phyloP scores from a whole-genome alignment of 495 filamentous ascomycete species.

The Xylaria palmicola region DNA sequence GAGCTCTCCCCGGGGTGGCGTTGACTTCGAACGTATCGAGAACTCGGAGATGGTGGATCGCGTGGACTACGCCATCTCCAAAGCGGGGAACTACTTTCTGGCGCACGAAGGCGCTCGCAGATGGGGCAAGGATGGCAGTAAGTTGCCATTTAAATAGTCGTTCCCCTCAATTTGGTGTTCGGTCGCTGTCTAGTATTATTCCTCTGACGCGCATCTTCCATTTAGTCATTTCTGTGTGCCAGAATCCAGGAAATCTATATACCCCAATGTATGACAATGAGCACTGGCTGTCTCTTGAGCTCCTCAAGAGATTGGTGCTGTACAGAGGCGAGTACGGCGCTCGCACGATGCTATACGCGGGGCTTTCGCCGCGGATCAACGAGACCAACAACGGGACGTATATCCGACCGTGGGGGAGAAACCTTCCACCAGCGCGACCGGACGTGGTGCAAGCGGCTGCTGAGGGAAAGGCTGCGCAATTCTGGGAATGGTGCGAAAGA shows the following conservation, averaged over 20 bases:
- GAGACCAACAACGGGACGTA: conserved; percentile 18
- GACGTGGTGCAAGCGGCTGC: not conserved
- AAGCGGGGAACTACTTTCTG: conserved; percentile 33
- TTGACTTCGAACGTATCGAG: not conserved
- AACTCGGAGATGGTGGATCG: not conserved
- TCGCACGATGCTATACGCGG: conserved; percentile 43
- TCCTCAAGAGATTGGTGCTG: conserved; percentile 22
- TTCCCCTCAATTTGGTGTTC: no score
- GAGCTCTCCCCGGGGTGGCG: not conserved
- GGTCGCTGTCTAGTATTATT: no score
- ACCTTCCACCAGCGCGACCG: not conserved
- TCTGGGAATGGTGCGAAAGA: not conserved
- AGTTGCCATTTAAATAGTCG: no score
- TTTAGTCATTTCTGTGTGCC: conserved; percentile 36
- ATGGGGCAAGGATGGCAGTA: conserved; percentile 14
- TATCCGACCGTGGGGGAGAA: conserved; percentile 3
- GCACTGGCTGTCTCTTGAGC: conserved; percentile 10
- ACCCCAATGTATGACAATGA: conserved; percentile 15
- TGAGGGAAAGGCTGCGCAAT: not conserved
- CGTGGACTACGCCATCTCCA: conserved; percentile 33
- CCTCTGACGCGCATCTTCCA: no score
- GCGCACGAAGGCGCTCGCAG: conserved; percentile 23
- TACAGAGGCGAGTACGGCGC: conserved; percentile 36
- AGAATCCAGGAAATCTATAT: conserved; percentile 38
- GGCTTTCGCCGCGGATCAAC: conserved; percentile 34